phyloP scores from a whole-genome alignment of 441 rosid species.

The Jatropha podagrica region DNA sequence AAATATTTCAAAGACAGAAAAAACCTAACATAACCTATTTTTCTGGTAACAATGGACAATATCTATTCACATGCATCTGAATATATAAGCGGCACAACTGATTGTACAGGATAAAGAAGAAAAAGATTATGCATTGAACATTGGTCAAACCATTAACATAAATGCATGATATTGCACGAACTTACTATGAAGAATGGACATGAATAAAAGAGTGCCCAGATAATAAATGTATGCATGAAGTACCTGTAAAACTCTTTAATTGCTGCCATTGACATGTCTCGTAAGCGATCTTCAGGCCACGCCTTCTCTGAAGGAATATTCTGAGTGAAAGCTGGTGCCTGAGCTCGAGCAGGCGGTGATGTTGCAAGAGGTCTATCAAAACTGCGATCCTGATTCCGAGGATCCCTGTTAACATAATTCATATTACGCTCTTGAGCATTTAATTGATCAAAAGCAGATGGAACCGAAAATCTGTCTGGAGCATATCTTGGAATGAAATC shows the following conservation, averaged over 20 bases:
- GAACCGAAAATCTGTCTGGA: constrained; percentile 51
- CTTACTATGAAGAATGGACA: not conserved
- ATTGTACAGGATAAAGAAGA: not conserved
- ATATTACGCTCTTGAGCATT: constrained; percentile 52
- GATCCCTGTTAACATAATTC: constrained; percentile 56
- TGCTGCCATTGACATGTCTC: constrained; percentile 65
- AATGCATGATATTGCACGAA: not conserved
- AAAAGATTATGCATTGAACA: not conserved
- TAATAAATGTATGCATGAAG: constrained; percentile 13
- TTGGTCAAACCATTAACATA: not conserved
- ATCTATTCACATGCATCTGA: too few relatives aligned
- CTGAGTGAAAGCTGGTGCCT: constrained; percentile 37
- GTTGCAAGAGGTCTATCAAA: constrained; percentile 58
- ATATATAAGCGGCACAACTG: not conserved
- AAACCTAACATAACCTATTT: too few relatives aligned
- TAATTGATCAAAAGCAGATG: constrained; percentile 48
- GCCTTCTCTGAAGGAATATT: constrained; percentile 50
- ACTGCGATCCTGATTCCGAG: constrained; percentile 41
- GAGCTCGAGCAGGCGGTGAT: constrained; percentile 48
- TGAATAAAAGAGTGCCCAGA: constrained; percentile 1
- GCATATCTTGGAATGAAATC: constrained; percentile 46
- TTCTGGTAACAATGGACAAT: too few relatives aligned
- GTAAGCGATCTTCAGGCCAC: constrained; percentile 60
- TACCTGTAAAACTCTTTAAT: constrained; percentile 97
- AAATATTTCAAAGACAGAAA: too few relatives aligned